Evolutionary conservation across 441 rosid genomes (phyloP), one percentile per base, ranked within the genome.

Genomic region (Eruca vesicaria): DNA sequence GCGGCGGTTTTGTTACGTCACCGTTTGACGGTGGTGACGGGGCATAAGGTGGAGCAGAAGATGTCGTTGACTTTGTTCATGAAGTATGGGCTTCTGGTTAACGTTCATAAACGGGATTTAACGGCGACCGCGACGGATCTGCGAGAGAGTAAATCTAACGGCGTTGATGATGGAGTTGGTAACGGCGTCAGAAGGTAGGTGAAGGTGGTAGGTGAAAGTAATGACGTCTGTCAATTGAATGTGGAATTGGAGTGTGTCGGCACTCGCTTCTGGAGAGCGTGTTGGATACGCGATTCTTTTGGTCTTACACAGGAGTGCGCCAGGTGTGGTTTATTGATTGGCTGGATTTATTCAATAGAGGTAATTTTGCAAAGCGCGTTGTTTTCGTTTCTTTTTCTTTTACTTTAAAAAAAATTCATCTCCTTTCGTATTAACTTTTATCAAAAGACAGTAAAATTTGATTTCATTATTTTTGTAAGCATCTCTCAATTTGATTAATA

Each of bases 1-100:
- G 87, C 95, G 52, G 96, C 97, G 53, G 87, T 86, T 63, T 64
- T 95, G 79, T 75, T 93, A 64, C 82, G 97, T 74, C 98, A 95
- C 79, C 80, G 89, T 56, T 70, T 95, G 79, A 80, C 88, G 76
- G 76, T 91, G 61, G 90, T 77, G 23, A 41, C 86, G 7, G 98
- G 98, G 16, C 95, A 90, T 70, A 88, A 81, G 70, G 94, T 95
- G 64, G 95, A 93, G 87, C 99, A 95, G 87, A 95, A 95, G 84
- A 93, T 95, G 96, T 93, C 99, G 28, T 63, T 95, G 63, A 95
- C 98, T 8, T 62, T 95, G 72, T 95, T 95, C 82, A 95, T 95
- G 99, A 89, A 91, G 77, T 70, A 90, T 31, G 98, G 99, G 67
- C 89, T 95, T 2, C 78, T 80, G 63, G 97, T 95, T 4, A 83